phyloP scores from a whole-genome alignment of 2,329 filamentous ascomycete species.

The Colletotrichum scovillei region DNA sequence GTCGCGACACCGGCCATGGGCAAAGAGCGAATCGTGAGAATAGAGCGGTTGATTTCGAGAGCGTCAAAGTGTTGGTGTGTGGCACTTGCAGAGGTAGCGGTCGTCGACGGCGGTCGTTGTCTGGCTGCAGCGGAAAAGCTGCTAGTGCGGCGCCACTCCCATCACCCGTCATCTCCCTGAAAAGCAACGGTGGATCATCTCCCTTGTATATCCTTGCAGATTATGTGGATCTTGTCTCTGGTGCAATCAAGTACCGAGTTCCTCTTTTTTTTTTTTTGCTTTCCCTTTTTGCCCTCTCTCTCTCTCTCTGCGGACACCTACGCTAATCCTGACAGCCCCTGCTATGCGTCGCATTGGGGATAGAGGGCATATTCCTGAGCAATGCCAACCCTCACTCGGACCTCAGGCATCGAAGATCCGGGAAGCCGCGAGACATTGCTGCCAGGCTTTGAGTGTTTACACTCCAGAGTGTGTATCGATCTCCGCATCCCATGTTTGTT shows the following conservation, averaged over 20 bases:
- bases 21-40: conserved; percentile 11
- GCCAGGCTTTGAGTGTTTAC: not conserved
- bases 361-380: conserved; percentile 2
- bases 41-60: not conserved
- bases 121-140: conserved; percentile 34
- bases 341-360: conserved; percentile 18
- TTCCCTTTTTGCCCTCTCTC: not conserved
- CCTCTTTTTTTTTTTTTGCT: conserved; percentile 7
- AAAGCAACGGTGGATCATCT: conserved; percentile 34
- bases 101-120: conserved; percentile 15
- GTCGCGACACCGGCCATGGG: conserved; percentile 7
- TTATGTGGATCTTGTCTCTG: conserved; percentile 9
- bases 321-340: not conserved
- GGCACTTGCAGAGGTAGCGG: not conserved
- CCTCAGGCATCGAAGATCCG: conserved; percentile 26
- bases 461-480: conserved; percentile 4
- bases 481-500: not conserved
- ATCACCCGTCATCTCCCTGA: conserved; percentile 38
- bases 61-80: conserved; percentile 15
- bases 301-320: not conserved
- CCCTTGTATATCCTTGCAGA: conserved; percentile 26
- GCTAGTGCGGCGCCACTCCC: conserved; percentile 36
- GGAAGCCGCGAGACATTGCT: conserved; percentile 29
- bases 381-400: not conserved
- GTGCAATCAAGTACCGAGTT: conserved; percentile 37